A percentile compares a stretch with the other conserved stretches of the same genome.
These are phyloP conservation scores for Ophiosphaerella herpotricha DNA, from an alignment of 2,329 filamentous ascomycete genomes.

Conservation along the genomic window DNA sequence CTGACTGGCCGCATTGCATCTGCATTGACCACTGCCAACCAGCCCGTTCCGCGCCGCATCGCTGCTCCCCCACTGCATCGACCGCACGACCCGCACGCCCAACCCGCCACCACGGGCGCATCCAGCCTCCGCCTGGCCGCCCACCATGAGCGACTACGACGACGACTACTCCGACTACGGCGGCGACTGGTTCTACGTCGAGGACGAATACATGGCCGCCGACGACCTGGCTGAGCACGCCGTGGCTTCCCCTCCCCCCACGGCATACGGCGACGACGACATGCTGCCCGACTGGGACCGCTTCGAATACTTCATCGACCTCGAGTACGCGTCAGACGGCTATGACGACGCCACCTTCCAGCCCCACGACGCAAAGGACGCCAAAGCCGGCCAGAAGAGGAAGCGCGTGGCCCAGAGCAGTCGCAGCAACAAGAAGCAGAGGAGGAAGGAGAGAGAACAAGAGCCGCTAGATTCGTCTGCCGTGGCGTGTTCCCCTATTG, in stretches of 20 bases:
- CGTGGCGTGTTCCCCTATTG: conserved; percentile 33
- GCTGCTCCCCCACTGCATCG: too few relatives aligned
- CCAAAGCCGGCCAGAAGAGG: conserved; percentile 35
- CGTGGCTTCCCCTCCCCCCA: conserved; percentile 49
- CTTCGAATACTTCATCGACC: conserved; percentile 55
- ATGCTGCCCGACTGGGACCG: conserved; percentile 50
- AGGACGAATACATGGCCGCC: conserved; percentile 50
- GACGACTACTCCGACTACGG: conserved; percentile 45
- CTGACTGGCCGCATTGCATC: not conserved
- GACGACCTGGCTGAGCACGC: conserved; percentile 57
- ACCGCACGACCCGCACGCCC: not conserved
- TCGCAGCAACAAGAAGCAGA: conserved; percentile 34
- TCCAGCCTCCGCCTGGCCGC: conserved; percentile 1
- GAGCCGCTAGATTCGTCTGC: conserved; percentile 10
- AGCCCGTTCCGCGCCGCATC: too few relatives aligned
- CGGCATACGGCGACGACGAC: conserved; percentile 38
- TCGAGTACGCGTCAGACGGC: conserved; percentile 54
- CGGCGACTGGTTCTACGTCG: conserved; percentile 54
- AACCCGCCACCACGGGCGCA: conserved; percentile 5
- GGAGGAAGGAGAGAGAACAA: conserved; percentile 3
- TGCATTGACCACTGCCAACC: too few relatives aligned
- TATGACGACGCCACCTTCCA: conserved; percentile 50
- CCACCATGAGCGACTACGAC: conserved; percentile 50
- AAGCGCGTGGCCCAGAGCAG: conserved; percentile 26
- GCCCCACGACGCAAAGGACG: conserved; percentile 21